Evolutionary conservation across 306 rosid genomes (phyloP).

Genomic region (Prunus mira): DNA sequence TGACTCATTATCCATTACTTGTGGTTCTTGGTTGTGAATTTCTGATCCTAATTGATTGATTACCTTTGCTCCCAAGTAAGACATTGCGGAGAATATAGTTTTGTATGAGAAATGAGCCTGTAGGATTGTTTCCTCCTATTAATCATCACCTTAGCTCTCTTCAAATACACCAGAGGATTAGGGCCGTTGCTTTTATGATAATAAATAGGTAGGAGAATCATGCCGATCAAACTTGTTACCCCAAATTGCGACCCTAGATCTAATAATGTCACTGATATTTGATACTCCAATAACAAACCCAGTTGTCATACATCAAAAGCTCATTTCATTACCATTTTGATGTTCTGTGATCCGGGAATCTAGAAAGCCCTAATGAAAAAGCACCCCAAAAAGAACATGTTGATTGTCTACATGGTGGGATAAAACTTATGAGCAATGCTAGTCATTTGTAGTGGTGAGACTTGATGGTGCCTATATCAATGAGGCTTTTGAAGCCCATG

Average conservation of each 20-base stretch:
- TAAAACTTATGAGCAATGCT: too few species aligned
- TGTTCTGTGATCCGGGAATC: slow-evolving; percentile 57
- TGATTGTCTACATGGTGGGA: slow-evolving; percentile 59
- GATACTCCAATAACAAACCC: too few species aligned
- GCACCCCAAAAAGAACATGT: slow-evolving; percentile 66
- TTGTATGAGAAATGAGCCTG: not conserved
- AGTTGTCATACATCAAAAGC: too few species aligned
- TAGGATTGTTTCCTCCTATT: not conserved
- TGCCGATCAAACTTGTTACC: slow-evolving; percentile 68
- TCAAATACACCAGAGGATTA: slow-evolving; percentile 37
- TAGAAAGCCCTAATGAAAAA: slow-evolving; percentile 77
- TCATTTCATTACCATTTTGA: slow-evolving; percentile 44
- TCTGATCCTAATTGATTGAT: too few species aligned
- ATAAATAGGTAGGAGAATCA: slow-evolving; percentile 59
- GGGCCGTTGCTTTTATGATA: slow-evolving; percentile 40
- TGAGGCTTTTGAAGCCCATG: slow-evolving; percentile 39
- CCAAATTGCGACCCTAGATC: slow-evolving; percentile 29
- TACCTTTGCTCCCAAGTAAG: not conserved
- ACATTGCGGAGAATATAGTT: not conserved
- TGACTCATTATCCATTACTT: too few species aligned
- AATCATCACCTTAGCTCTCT: not conserved
- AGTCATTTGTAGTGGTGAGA: too few species aligned
- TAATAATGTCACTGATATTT: too few species aligned
- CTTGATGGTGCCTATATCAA: too few species aligned
- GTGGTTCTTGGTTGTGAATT: too few species aligned